These are phyloP conservation scores for Liquidambar formosana DNA, from an alignment of 164 flowering plant genomes.

Conservation along the genomic window DNA sequence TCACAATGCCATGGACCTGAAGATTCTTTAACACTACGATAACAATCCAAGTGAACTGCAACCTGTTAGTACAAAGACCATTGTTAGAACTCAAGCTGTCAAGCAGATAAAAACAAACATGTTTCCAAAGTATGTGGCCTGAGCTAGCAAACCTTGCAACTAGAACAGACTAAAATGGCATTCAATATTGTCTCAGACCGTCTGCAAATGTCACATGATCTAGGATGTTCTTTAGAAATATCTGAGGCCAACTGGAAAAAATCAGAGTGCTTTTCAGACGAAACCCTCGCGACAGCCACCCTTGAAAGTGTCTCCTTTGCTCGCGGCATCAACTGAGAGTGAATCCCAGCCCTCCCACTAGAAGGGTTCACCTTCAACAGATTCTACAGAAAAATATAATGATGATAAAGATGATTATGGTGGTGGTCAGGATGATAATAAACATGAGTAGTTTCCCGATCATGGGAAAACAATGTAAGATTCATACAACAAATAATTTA, in stretches of 20 bases:
- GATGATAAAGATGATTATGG: neutral
- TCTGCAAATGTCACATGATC: constrained; percentile 83
- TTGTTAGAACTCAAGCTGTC: constrained; percentile 4
- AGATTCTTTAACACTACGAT: constrained; percentile 62
- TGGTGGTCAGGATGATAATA: neutral
- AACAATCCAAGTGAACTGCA: constrained; percentile 89
- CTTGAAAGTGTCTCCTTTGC: constrained; percentile 65
- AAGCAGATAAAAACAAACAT: neutral
- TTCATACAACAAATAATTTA: neutral
- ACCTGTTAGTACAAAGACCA: constrained; percentile 51
- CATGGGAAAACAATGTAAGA: neutral
- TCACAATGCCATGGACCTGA: constrained; percentile 94
- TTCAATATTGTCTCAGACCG: constrained; percentile 71
- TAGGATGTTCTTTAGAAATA: constrained; percentile 50
- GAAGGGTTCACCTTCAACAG: constrained; percentile 33
- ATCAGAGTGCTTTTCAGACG: constrained; percentile 55
- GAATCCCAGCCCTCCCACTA: constrained; percentile 45
- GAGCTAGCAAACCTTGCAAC: constrained; percentile 78
- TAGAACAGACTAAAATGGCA: constrained; percentile 70
- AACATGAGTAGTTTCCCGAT: neutral
- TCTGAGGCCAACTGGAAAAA: constrained; percentile 36
- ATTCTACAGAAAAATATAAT: constrained; percentile 36
- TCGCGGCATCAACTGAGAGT: constrained; percentile 57
- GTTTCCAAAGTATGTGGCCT: neutral
- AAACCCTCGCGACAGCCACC: constrained; percentile 45